Evolutionary conservation across 345 rosid genomes (phyloP).

Genomic region (Populus nigra): DNA sequence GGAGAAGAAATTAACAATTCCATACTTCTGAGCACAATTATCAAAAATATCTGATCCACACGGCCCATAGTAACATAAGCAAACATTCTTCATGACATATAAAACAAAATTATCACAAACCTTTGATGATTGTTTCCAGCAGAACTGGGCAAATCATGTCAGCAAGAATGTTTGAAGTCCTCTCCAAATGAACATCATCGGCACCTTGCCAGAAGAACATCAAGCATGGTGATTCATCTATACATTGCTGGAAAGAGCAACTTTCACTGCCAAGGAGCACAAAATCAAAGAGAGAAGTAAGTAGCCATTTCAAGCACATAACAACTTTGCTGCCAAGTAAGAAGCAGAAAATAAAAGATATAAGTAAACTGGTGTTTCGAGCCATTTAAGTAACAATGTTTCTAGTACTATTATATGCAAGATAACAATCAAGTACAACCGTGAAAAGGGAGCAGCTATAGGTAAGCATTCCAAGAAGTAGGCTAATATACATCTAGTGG

Average conservation of each 20-base stretch:
- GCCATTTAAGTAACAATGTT: background rate
- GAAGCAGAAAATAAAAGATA: background rate
- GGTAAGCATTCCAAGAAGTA: no score
- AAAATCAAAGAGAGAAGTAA: background rate
- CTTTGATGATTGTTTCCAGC: conserved; percentile 78
- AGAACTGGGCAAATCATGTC: conserved; percentile 70
- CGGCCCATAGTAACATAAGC: background rate
- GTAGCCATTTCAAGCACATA: background rate
- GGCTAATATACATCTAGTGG: background rate
- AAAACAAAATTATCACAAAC: conserved; percentile 32
- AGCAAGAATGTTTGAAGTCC: conserved; percentile 46
- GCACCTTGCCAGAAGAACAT: conserved; percentile 53
- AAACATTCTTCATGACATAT: conserved; percentile 2
- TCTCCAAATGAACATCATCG: conserved; percentile 44
- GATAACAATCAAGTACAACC: background rate
- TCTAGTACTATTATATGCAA: background rate
- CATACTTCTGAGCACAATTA: background rate
- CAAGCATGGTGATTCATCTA: conserved; percentile 59
- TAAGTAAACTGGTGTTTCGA: background rate
- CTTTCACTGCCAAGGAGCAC: conserved; percentile 56
- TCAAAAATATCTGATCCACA: background rate
- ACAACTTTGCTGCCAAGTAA: background rate
- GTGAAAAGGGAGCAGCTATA: background rate
- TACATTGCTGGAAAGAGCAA: conserved; percentile 56
- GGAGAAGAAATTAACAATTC: background rate